Base-by-base conservation (phyloP, 805 yeast species). In the Wickerhamiella nectarea region DNA sequence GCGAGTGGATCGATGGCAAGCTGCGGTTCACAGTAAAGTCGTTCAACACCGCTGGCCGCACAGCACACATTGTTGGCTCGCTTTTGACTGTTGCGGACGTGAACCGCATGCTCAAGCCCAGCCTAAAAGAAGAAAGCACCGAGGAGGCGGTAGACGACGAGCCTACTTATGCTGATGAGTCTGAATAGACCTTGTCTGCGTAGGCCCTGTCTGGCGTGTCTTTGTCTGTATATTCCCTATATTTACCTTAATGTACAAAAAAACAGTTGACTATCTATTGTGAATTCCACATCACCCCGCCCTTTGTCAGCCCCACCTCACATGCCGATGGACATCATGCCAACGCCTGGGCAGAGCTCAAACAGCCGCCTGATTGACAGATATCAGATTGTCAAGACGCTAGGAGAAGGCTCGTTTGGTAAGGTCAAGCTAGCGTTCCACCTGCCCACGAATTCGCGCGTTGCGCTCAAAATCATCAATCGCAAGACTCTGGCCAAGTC, bases 321-420 rank as follows among this genome's bases (percentile, higher is more conserved):
- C 25, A 40, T 22, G 21, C 39, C 21, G 20, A 40, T 40, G 46
- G 45, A 52, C 29, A 51, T 50, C 18, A 51, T 52, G 53, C 53
- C 55, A 24, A 43, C 58, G 34, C 39, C 51, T 19, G 48, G 47
- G 25, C 45, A 44, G 24, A 31, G 45, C 12, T 44, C 41, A 14
- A 47, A 46, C 15, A 59, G 57, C 38, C 49, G 87, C 3, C 38
- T 40, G 46, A 84, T 91, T 41, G 98, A 97, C 15, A 80, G 89
- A 52, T 87, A 89, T 64, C 95, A 87, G 60, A 80, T 87, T 43
- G 82, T 87, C 53, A 83, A 86, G 60, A 86, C 95, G 3, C 67
- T 87, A 18, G 97, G 97, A 29, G 96, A 87, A 59, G 97, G 97
- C 19, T 86, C 95, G 0, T 87, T 87, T 59, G 97, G 97, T 55